Conservation (phyloP, 208 protist genomes). For the Leishmania martiniquensis region DNA sequence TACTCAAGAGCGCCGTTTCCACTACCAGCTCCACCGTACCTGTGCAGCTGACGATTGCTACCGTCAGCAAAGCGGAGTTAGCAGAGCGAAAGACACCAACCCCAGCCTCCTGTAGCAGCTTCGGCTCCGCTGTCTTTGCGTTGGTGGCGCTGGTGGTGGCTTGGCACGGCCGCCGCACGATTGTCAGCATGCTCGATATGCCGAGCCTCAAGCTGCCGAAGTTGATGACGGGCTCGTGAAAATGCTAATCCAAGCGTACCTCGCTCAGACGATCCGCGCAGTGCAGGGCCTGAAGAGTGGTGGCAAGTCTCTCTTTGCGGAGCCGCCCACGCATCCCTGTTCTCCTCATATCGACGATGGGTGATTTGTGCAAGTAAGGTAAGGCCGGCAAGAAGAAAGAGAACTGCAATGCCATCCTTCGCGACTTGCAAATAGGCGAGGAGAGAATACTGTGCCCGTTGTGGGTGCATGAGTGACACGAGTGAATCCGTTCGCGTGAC, state of each 20-base stretch:
- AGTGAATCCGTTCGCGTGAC: neutral
- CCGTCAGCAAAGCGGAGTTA: slow-evolving; percentile 19
- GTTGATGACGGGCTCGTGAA: slow-evolving; percentile 36
- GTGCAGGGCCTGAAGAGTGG: neutral
- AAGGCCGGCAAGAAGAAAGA: slow-evolving; percentile 4
- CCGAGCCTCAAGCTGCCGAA: slow-evolving; percentile 45
- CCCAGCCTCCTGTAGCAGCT: slow-evolving; percentile 21
- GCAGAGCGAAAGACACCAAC: neutral
- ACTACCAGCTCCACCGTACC: slow-evolving; percentile 11
- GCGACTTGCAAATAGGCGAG: neutral
- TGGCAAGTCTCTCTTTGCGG: neutral
- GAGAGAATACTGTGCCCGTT: neutral
- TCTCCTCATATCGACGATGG: neutral
- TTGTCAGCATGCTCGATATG: slow-evolving; percentile 43
- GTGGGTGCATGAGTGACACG: neutral
- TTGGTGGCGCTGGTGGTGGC: slow-evolving; percentile 28
- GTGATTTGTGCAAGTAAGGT: slow-evolving; percentile 12
- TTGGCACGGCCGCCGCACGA: slow-evolving; percentile 39
- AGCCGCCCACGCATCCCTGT: neutral
- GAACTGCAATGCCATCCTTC: neutral
- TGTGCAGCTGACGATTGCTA: slow-evolving; percentile 45
- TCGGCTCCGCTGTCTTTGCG: slow-evolving; percentile 29
- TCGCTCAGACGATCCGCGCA: neutral
- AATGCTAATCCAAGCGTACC: neutral
- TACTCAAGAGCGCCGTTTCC: slow-evolving; percentile 34